Conservation (phyloP, 1,284 basidiomycete species). For the Irpex sp. region DNA sequence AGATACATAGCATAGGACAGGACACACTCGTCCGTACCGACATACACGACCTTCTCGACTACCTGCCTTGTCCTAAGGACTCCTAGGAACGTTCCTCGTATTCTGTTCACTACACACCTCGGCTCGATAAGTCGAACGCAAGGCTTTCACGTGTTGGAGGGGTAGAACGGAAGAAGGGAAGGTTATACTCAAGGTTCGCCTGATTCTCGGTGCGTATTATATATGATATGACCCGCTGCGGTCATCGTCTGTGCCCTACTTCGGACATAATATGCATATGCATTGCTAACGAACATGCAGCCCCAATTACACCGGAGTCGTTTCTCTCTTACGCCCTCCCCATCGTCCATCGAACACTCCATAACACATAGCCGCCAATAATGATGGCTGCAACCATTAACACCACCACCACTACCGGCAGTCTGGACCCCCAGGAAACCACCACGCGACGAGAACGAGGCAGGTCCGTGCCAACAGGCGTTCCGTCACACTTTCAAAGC, state of each 20-base stretch:
- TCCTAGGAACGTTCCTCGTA: conserved; percentile 4
- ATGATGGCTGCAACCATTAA: too few relatives aligned
- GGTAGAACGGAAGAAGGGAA: not conserved
- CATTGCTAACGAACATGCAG: not conserved
- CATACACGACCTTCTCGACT: not conserved
- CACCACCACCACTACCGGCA: not conserved
- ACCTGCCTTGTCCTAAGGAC: not conserved
- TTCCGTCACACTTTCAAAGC: conserved; percentile 18
- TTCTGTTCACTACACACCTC: not conserved
- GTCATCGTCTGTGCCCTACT: conserved; percentile 6
- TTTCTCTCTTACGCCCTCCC: not conserved
- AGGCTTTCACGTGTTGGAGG: conserved; percentile 16
- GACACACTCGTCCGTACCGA: not conserved
- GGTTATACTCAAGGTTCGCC: conserved; percentile 4
- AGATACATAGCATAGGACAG: not conserved
- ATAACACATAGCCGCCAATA: too few relatives aligned
- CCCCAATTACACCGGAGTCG: conserved; percentile 6
- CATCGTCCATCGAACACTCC: not conserved
- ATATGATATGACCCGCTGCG: conserved; percentile 1
- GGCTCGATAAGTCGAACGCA: conserved; percentile 13
- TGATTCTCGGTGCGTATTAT: conserved; percentile 12
- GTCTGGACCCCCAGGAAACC: not conserved
- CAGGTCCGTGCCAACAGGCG: conserved; percentile 6
- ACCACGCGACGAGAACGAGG: too few relatives aligned
- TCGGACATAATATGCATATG: conserved; percentile 1